phyloP scores from a whole-genome alignment of 345 rosid species.

The Jatropha curcas region DNA sequence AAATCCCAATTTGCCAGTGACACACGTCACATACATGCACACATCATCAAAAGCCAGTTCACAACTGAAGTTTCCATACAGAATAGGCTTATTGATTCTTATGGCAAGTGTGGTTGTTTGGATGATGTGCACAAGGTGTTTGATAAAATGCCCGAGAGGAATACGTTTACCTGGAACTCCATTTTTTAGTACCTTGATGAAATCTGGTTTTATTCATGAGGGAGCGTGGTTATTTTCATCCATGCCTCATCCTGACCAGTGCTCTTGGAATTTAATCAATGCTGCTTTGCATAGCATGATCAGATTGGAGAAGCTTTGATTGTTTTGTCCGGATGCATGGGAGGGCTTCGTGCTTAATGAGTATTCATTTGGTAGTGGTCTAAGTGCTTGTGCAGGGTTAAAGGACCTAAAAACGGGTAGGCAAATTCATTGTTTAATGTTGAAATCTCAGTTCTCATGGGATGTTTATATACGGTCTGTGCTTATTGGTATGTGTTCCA shows the following conservation, averaged over 20 bases:
- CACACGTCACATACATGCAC: conserved; percentile 57
- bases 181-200: conserved; percentile 48
- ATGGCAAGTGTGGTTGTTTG: conserved; percentile 57
- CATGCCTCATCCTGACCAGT: conserved; percentile 67
- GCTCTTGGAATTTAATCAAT: conserved; percentile 81
- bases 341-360: conserved; percentile 52
- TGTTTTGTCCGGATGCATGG: conserved; percentile 46
- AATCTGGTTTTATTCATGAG: conserved; percentile 56
- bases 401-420: conserved; percentile 47
- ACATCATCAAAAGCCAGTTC: conserved; percentile 52
- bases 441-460: conserved; percentile 39
- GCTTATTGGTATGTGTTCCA: conserved; percentile 79
- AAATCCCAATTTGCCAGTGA: conserved; percentile 38
- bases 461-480: conserved; percentile 79
- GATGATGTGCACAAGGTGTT: conserved; percentile 60
- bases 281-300: conserved; percentile 67
- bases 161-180: conserved; percentile 72
- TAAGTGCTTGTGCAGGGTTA: conserved; percentile 68
- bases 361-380: conserved; percentile 64
- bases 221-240: conserved; percentile 45
- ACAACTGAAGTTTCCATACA: conserved; percentile 53
- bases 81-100: conserved; percentile 66
- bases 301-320: conserved; percentile 55
- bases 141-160: conserved; percentile 60
- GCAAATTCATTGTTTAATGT: conserved; percentile 72